Base-by-base conservation (phyloP, 2,329 filamentous ascomycete species). In the Calonectria ilicicola region DNA sequence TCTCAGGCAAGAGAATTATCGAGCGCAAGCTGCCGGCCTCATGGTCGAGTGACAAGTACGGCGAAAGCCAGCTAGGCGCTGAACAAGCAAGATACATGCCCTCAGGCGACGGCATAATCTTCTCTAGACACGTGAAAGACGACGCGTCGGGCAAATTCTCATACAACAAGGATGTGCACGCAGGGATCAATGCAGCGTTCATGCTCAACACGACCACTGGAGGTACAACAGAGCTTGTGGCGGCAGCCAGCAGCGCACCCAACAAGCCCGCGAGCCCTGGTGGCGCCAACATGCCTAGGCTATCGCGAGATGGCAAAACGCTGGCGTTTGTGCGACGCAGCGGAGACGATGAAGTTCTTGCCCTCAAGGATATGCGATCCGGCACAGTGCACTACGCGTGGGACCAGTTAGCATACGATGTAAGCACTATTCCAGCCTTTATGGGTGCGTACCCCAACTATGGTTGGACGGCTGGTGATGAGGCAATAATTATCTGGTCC, bases 381-480 rank as follows among this genome's bases (percentile, higher is more conserved):
- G 62, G 62, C 44, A 49, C 62, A 5, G 23, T 38, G 26, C 62
- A 51, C 44, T 51, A 47, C 21, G 42, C 17, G 5, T 65, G 62
- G 62, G 44, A 65, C n/a, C 26, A 23, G 10, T n/a, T 65, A 10
- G 14, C 42, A 10, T 65, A 65, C 17, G 62, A 65, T 15, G 8
- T 65, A 3, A 65, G 62, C 44, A 65, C 62, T 7, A 65, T 65
- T 2, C 62, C 62, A 17, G 62, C 62, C 4, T 65, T 65, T 19
- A 65, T 65, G 62, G 62, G 62, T 1, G 62, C 62, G 3, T 65
- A 65, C 32, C 62, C 62, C 3, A 65, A 65, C 19, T 65, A 65
- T 35, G 62, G 62, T 8, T 65, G 9, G 26, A 17, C 10, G 10
- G 62, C 12, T 21, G 27, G 49, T 23, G 62, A 49, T 17, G 9